Base-by-base conservation (phyloP, 441 rosid genomes). In the Bocquillonia castaneifolia region DNA sequence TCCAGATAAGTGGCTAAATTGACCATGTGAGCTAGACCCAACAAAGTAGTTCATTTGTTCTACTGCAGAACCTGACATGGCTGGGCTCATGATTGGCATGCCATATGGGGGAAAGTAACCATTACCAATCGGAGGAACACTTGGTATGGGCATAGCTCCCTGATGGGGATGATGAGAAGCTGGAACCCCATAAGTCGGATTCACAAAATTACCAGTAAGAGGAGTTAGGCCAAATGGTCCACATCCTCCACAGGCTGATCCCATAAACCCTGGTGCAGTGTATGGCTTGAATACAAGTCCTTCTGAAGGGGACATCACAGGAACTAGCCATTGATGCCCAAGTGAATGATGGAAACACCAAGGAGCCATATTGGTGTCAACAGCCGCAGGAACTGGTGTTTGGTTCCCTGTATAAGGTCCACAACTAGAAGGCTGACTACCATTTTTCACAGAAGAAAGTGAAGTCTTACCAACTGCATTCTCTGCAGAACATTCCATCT, bases 231-330 rank as follows among this genome's bases (percentile, higher is more conserved):
- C 85, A 53, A 71, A 78, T 39, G 92, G 89, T 25, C 83, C 85
- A 63, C 74, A 84, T 9, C 84, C 84, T 52, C 92, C 91, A 67
- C 77, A 85, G 66, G 29, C 80, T 0, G 85, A 57, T 60, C 83
- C 92, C 63, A 75, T 69, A 40, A 77, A 74, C 64, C 87, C 96
- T 32, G 85, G 74, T 14, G 76, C 77, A 4, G 85, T 69, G 72
- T 85, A 88, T 10, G 98, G 96, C 81, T 89, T 93, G 81, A 86
- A 91, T 59, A 91, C 65, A 29, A 93, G 86, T 63, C 98, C 98
- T 81, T 93, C 96, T 0, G 88, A 85, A 29, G 93, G 95, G 53
- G 95, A 85, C 92, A 93, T 89, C 18, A 93, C 83, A 40, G 98
- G 98, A 74, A 93, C 72, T 69, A 93, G 58, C 96, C 97, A 91